phyloP scores from a whole-genome alignment of 1,284 basidiomycete species.

The Pholiota adiposa region DNA sequence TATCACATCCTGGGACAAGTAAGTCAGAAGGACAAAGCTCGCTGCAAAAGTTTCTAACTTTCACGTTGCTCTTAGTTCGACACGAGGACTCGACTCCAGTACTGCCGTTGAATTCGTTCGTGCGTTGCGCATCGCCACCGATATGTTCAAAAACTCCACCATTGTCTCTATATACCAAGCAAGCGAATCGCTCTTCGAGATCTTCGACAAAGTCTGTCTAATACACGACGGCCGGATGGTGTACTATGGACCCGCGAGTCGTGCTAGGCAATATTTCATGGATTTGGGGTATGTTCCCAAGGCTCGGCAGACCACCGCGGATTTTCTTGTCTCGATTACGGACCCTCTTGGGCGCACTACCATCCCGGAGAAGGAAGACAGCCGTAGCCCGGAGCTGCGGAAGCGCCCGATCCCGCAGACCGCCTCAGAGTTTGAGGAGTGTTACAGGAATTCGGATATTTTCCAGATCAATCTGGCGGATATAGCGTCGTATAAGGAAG shows the following conservation, averaged over 20 bases:
- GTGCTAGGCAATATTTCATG: constrained; percentile 70
- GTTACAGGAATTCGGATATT: constrained; percentile 43
- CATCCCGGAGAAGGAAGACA: constrained; percentile 16
- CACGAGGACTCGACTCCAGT: constrained; percentile 73
- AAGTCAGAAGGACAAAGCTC: background rate
- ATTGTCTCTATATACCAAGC: constrained; percentile 78
- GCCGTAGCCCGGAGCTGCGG: background rate
- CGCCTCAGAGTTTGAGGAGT: constrained; percentile 56
- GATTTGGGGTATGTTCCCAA: constrained; percentile 62
- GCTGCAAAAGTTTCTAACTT: background rate
- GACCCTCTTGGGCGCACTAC: constrained; percentile 55
- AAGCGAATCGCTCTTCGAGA: constrained; percentile 52
- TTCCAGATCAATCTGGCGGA: constrained; percentile 41
- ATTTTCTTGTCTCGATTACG: constrained; percentile 51
- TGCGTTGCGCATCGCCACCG: constrained; percentile 63
- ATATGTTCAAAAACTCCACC: constrained; percentile 51
- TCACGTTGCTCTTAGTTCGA: constrained; percentile 53
- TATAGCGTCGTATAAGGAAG: constrained; percentile 44
- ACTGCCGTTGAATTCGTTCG: constrained; percentile 72
- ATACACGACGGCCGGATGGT: constrained; percentile 73
- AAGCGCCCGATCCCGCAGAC: constrained; percentile 55
- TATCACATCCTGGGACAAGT: constrained; percentile 39
- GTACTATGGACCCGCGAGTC: constrained; percentile 63
- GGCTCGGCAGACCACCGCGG: constrained; percentile 40
- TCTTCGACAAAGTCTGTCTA: constrained; percentile 73